These are phyloP conservation scores for Chlamydomonas eustigma DNA, from an alignment of 139 green algal species.

Conservation along the genomic window DNA sequence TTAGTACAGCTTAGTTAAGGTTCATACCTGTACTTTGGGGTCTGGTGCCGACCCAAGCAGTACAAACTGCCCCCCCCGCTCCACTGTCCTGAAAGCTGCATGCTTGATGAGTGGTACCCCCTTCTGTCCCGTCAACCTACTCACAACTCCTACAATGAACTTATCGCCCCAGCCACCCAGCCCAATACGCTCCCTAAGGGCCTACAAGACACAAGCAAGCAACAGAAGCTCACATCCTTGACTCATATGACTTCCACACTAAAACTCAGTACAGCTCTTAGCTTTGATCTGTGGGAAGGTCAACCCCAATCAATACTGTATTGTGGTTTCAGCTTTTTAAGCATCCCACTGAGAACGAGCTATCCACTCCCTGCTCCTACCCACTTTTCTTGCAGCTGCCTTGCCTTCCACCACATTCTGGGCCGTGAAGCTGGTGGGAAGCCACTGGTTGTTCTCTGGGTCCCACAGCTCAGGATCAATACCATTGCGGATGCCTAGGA, in stretches of 20 bases:
- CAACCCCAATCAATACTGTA: conserved; percentile 9
- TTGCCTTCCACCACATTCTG: conserved; percentile 54
- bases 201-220: conserved; percentile 17
- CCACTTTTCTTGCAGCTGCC: conserved; percentile 20
- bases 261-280: no score
- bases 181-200: conserved; percentile 61
- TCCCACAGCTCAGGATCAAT: conserved; percentile 98
- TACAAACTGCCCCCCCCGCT: conserved; percentile 93
- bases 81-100: conserved; percentile 66
- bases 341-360: no score
- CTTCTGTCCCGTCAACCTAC: conserved; percentile 85
- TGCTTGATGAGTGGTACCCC: conserved; percentile 97
- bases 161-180: conserved; percentile 60
- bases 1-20: no score
- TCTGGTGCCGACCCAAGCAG: conserved; percentile 94
- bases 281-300: no score
- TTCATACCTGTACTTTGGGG: conserved; percentile 56
- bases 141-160: conserved; percentile 66
- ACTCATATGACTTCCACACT: no score
- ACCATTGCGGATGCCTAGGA: conserved; percentile 88
- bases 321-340: no score
- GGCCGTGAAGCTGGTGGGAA: conserved; percentile 52
- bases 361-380: no score
- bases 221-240: no score
- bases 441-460: conserved; percentile 72